These are phyloP conservation scores for Skeletonema tropicum DNA, from an alignment of 108 stramenopile species.

Conservation along the genomic window DNA sequence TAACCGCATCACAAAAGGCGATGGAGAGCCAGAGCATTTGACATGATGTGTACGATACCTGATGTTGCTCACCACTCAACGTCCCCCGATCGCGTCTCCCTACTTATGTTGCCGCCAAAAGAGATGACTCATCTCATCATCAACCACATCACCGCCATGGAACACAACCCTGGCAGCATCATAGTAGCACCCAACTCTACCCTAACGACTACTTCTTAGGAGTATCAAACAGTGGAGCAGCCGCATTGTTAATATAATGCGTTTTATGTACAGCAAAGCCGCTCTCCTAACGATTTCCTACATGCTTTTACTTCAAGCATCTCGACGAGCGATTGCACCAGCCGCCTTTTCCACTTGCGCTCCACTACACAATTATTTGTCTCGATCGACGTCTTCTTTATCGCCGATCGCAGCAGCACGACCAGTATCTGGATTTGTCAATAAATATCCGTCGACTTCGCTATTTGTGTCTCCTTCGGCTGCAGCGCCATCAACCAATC, in stretches of 20 bases:
- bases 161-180: too few relatives aligned
- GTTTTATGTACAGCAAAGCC: background rate
- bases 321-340: constrained; percentile 13
- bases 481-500: constrained; percentile 16
- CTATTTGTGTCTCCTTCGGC: background rate
- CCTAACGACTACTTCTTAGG: too few relatives aligned
- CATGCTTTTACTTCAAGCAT: constrained; percentile 4
- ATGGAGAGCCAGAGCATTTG: too few relatives aligned
- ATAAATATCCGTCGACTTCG: background rate
- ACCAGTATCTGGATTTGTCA: background rate
- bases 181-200: too few relatives aligned
- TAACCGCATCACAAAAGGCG: too few relatives aligned
- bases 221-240: background rate
- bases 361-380: background rate
- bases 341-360: constrained; percentile 6
- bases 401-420: constrained; percentile 2
- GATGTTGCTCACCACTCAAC: too few relatives aligned
- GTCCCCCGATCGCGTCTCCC: too few relatives aligned
- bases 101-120: too few relatives aligned
- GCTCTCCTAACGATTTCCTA: background rate
- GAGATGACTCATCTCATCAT: too few relatives aligned
- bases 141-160: too few relatives aligned
- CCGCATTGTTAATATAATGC: background rate
- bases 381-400: background rate
- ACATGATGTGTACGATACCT: too few relatives aligned